Evolutionary conservation across 129 eudicot species (phyloP).

Genomic region (Lonicera japonica): DNA sequence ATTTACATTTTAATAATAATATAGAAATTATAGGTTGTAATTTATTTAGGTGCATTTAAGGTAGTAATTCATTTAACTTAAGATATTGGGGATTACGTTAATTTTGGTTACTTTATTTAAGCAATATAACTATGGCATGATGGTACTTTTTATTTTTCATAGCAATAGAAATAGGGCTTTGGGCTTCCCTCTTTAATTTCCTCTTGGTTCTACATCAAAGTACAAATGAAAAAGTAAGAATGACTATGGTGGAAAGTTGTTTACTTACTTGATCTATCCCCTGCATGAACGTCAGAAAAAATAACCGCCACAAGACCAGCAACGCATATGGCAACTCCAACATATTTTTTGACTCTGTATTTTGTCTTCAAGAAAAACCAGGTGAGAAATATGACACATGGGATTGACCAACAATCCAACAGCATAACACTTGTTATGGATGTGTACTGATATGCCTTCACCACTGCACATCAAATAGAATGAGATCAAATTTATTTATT

Average conservation of each 20-base stretch:
- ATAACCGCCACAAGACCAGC: slow-evolving; percentile 73
- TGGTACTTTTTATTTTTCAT: too few species aligned
- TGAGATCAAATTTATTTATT: background rate
- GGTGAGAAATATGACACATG: slow-evolving; percentile 71
- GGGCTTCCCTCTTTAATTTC: too few species aligned
- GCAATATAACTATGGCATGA: too few species aligned
- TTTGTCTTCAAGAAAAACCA: slow-evolving; percentile 85
- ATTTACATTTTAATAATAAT: too few species aligned
- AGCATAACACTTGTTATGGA: slow-evolving; percentile 90
- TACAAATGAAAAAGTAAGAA: background rate
- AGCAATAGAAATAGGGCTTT: too few species aligned
- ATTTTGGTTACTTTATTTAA: too few species aligned
- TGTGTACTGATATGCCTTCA: slow-evolving; percentile 93
- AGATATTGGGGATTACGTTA: too few species aligned
- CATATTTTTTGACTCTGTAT: slow-evolving; percentile 48
- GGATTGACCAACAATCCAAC: slow-evolving; percentile 95
- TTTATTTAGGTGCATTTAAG: too few species aligned
- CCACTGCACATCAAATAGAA: slow-evolving; percentile 47
- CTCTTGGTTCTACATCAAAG: too few species aligned
- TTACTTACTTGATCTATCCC: slow-evolving; percentile 68
- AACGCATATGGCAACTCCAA: slow-evolving; percentile 70
- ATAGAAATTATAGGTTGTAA: too few species aligned
- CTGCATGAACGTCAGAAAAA: slow-evolving; percentile 83
- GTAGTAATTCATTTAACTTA: too few species aligned
- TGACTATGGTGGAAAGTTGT: background rate